Evolutionary conservation across 2,329 filamentous ascomycete genomes (phyloP).

Genomic region (Pseudopyricularia cyperi): DNA sequence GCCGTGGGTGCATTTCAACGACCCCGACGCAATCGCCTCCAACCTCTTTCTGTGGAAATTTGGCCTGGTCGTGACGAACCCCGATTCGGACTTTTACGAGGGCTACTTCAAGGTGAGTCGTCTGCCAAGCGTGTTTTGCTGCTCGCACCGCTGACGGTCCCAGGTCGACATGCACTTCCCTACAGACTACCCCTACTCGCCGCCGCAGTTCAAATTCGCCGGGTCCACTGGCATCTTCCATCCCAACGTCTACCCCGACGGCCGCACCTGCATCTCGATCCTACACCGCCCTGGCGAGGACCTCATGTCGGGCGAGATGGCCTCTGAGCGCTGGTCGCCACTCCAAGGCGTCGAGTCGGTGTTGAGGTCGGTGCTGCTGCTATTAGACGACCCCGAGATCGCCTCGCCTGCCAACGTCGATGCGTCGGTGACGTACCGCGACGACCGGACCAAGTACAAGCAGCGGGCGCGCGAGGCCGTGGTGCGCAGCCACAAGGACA

Average conservation of each 20-base stretch:
- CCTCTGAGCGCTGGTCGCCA: slow-evolving; percentile 87
- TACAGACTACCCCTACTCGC: slow-evolving; percentile 76
- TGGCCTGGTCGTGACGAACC: slow-evolving; percentile 83
- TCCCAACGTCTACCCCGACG: slow-evolving; percentile 87
- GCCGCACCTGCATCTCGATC: slow-evolving; percentile 91
- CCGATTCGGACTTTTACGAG: slow-evolving; percentile 82
- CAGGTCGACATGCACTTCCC: slow-evolving; percentile 78
- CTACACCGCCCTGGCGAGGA: slow-evolving; percentile 87
- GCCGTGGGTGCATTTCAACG: slow-evolving; percentile 87
- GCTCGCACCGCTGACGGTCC: not conserved
- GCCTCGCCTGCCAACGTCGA: slow-evolving; percentile 92
- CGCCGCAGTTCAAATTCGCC: slow-evolving; percentile 78
- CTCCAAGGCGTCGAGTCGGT: slow-evolving; percentile 92
- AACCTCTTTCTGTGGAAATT: slow-evolving; percentile 82
- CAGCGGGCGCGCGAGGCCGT: slow-evolving; percentile 55
- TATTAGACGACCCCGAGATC: slow-evolving; percentile 89
- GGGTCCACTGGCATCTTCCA: slow-evolving; percentile 56
- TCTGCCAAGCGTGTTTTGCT: not conserved
- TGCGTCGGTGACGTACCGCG: slow-evolving; percentile 74
- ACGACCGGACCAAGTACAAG: slow-evolving; percentile 58
- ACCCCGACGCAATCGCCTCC: slow-evolving; percentile 24
- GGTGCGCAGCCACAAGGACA: slow-evolving; percentile 61
- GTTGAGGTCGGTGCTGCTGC: slow-evolving; percentile 77
- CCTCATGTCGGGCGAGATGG: slow-evolving; percentile 78
- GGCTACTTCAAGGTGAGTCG: slow-evolving; percentile 65